These are phyloP conservation scores for Aspergillus ruber DNA, from an alignment of 2,329 filamentous ascomycete genomes.

Conservation along the genomic window DNA sequence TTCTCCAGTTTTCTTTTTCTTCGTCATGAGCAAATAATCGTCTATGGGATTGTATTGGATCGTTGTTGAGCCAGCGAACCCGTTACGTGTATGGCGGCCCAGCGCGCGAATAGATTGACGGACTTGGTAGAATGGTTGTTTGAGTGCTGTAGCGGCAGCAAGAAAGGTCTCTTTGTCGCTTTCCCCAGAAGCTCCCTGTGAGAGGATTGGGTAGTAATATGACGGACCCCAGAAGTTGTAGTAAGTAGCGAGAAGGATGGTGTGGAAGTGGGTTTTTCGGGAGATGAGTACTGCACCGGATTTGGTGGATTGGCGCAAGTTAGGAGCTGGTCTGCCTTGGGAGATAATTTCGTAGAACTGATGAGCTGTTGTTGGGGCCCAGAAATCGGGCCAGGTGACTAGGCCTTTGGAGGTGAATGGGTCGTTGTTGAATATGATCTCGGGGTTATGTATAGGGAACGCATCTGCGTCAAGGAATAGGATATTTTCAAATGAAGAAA, in stretches of 20 bases:
- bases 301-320: slow-evolving; percentile 32
- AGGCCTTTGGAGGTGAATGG: slow-evolving; percentile 38
- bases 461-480: slow-evolving; percentile 46
- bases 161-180: slow-evolving; percentile 49
- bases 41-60: slow-evolving; percentile 31
- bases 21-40: slow-evolving; percentile 23
- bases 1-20: slow-evolving; percentile 21
- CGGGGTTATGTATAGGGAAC: slow-evolving; percentile 39
- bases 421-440: slow-evolving; percentile 35
- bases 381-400: slow-evolving; percentile 46
- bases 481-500: slow-evolving; percentile 45
- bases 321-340: slow-evolving; percentile 12
- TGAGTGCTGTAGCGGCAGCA: slow-evolving; percentile 37
- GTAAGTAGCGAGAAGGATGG: slow-evolving; percentile 42
- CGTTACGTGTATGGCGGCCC: slow-evolving; percentile 21
- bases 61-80: slow-evolving; percentile 33
- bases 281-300: slow-evolving; percentile 42
- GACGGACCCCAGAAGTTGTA: slow-evolving; percentile 45
- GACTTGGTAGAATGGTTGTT: slow-evolving; percentile 39
- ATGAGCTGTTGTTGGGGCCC: slow-evolving; percentile 33
- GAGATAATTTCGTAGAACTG: slow-evolving; percentile 35
- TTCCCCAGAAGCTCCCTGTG: slow-evolving; percentile 43
- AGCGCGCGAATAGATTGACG: slow-evolving; percentile 28
- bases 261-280: slow-evolving; percentile 36
- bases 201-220: slow-evolving; percentile 42